Conservation (phyloP, 2,329 filamentous ascomycete species). For the Colletotrichum godetiae region DNA sequence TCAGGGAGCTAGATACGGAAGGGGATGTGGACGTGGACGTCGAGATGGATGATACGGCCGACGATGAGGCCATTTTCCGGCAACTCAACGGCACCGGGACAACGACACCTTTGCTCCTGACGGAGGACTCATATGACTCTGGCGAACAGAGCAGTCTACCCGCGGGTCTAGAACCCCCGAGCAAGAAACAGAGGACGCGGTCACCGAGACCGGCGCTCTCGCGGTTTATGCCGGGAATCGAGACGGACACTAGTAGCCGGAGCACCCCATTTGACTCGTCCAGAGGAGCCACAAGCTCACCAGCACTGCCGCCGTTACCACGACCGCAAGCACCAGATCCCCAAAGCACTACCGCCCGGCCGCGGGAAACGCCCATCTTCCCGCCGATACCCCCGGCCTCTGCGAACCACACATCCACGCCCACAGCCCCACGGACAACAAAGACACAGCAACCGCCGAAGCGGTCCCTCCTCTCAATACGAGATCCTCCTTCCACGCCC, state of each 20-base stretch:
- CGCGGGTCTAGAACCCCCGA: neutral
- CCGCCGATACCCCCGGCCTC: slow-evolving; percentile 19
- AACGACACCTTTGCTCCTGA: neutral
- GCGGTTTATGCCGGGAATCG: neutral
- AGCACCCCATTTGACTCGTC: slow-evolving; percentile 23
- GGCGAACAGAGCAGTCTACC: neutral
- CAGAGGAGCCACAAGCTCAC: slow-evolving; percentile 23
- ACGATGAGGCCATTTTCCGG: slow-evolving; percentile 33
- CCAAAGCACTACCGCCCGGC: neutral
- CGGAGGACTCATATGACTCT: slow-evolving; percentile 12
- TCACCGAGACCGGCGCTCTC: slow-evolving; percentile 7
- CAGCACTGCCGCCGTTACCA: slow-evolving; percentile 16
- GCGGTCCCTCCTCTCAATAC: slow-evolving; percentile 18
- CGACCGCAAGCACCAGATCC: neutral
- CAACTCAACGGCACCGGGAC: slow-evolving; percentile 24
- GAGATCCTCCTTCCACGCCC: neutral
- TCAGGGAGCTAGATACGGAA: slow-evolving; percentile 39
- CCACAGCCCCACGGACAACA: neutral
- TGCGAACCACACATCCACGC: neutral
- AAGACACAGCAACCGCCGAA: neutral
- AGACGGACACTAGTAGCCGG: slow-evolving; percentile 18
- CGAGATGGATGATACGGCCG: slow-evolving; percentile 42
- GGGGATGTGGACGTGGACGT: slow-evolving; percentile 31
- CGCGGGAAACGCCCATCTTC: neutral
- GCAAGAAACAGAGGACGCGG: slow-evolving; percentile 24